A percentile compares a stretch with the other conserved stretches of the same genome.
phyloP scores from a whole-genome alignment of 495 filamentous ascomycete species.

The Symbiotaphrina buchneri region DNA sequence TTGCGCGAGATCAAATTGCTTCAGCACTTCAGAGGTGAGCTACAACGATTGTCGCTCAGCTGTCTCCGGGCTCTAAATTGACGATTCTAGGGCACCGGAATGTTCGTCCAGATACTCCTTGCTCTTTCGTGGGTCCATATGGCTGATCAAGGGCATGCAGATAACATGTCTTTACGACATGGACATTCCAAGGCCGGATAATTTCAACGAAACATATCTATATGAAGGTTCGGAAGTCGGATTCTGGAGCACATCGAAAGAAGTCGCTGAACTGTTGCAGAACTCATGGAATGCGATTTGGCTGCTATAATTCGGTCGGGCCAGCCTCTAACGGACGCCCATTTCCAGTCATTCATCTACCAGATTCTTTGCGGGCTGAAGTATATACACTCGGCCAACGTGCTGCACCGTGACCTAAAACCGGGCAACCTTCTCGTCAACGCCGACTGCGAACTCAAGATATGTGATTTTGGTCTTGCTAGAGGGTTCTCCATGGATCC shows the following conservation, averaged over 20 bases:
- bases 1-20: slow-evolving; percentile 95
- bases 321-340: slow-evolving; percentile 81
- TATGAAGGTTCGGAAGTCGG: slow-evolving; percentile 58
- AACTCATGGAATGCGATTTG: slow-evolving; percentile 98
- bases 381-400: slow-evolving; percentile 97
- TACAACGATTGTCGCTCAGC: background rate
- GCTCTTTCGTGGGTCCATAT: background rate
- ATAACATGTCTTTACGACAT: slow-evolving; percentile 99
- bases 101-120: background rate
- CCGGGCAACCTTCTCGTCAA: slow-evolving; percentile 94
- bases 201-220: slow-evolving; percentile 97
- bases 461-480: slow-evolving; percentile 93
- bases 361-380: slow-evolving; percentile 63
- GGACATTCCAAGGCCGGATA: slow-evolving; percentile 94
- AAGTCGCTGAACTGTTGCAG: slow-evolving; percentile 20
- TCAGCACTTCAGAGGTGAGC: slow-evolving; percentile 74
- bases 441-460: slow-evolving; percentile 97
- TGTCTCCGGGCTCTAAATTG: background rate
- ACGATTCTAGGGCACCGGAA: background rate
- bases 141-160: slow-evolving; percentile 19
- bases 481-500: slow-evolving; percentile 92
- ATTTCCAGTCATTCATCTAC: slow-evolving; percentile 27
- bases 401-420: slow-evolving; percentile 89
- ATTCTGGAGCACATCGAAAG: background rate
- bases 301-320: slow-evolving; percentile 96